Evolutionary conservation across 306 rosid genomes (phyloP).

Genomic region (Begonia loranthoides): DNA sequence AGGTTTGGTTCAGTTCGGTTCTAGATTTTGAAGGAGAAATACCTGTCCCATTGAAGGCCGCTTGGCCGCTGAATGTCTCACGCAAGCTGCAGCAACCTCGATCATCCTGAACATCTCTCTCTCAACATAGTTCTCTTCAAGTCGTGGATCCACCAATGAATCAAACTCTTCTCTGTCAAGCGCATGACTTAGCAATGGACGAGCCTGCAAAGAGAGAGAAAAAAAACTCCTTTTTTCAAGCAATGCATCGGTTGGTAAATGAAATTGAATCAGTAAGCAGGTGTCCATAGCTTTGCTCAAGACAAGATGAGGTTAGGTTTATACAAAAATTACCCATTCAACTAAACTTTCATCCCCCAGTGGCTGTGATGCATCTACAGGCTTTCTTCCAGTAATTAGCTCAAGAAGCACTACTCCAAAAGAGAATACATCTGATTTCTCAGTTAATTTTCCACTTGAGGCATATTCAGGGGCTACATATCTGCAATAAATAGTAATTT

Average conservation of each 20-base stretch:
- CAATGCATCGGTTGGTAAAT: background rate
- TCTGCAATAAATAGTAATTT: conserved; percentile 18
- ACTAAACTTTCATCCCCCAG: conserved; percentile 83
- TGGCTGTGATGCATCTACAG: conserved; percentile 77
- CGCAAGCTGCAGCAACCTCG: conserved; percentile 75
- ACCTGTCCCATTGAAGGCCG: conserved; percentile 98
- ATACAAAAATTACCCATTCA: conserved; percentile 61
- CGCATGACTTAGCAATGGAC: conserved; percentile 63
- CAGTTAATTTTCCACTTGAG: conserved; percentile 84
- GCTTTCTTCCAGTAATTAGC: conserved; percentile 83
- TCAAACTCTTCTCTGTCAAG: conserved; percentile 47
- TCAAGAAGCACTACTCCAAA: conserved; percentile 90
- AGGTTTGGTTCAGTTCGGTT: no score
- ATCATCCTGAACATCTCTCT: conserved; percentile 66
- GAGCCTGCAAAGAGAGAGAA: conserved; percentile 47
- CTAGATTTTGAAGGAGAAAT: background rate
- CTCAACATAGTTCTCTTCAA: conserved; percentile 45
- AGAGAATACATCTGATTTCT: conserved; percentile 80
- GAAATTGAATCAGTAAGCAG: no score
- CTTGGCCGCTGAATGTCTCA: conserved; percentile 62
- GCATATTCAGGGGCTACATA: conserved; percentile 97
- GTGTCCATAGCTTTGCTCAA: no score
- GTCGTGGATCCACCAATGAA: conserved; percentile 53
- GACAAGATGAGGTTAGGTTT: background rate
- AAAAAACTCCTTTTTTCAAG: conserved; percentile 1